A percentile compares a stretch with the other conserved stretches of the same genome.
phyloP scores from a whole-genome alignment of 768 basidiomycete genomes.

The Psilocybe cubensis region DNA sequence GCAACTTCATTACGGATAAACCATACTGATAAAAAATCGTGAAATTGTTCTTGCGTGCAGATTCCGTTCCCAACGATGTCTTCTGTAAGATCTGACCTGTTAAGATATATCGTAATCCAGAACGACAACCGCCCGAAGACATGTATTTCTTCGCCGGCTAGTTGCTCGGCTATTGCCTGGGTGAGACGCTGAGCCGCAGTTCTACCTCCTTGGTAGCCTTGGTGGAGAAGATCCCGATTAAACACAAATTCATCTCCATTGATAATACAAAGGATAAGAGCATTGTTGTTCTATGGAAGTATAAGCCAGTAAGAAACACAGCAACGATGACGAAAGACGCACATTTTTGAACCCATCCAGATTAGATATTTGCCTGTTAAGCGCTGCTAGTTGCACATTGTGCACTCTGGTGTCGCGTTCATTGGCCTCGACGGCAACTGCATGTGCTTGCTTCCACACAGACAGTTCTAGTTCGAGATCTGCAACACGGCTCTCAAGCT shows the following conservation, averaged over 20 bases:
- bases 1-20: slow-evolving; percentile 5
- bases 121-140: slow-evolving; percentile 70
- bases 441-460: slow-evolving; percentile 74
- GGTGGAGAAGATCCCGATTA: slow-evolving; percentile 55
- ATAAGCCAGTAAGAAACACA: slow-evolving; percentile 1
- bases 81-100: slow-evolving; percentile 58
- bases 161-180: slow-evolving; percentile 68
- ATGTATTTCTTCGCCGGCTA: slow-evolving; percentile 63
- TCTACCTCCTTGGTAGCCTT: slow-evolving; percentile 70
- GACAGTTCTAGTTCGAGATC: slow-evolving; percentile 72
- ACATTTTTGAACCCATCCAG: slow-evolving; percentile 56
- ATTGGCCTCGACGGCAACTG: slow-evolving; percentile 60
- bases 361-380: slow-evolving; percentile 66
- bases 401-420: slow-evolving; percentile 68
- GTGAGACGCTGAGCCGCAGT: slow-evolving; percentile 68
- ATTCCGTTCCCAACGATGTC: slow-evolving; percentile 53
- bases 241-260: slow-evolving; percentile 77
- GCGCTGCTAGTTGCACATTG: slow-evolving; percentile 66
- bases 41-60: slow-evolving; percentile 68
- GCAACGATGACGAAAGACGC: slow-evolving; percentile 14
- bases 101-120: slow-evolving; percentile 76
- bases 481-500: slow-evolving; percentile 64
- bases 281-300: slow-evolving; percentile 54
- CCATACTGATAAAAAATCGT: slow-evolving; percentile 61
- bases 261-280: slow-evolving; percentile 75